Evolutionary conservation across 345 rosid genomes (phyloP).

Genomic region (Camelina neglecta): DNA sequence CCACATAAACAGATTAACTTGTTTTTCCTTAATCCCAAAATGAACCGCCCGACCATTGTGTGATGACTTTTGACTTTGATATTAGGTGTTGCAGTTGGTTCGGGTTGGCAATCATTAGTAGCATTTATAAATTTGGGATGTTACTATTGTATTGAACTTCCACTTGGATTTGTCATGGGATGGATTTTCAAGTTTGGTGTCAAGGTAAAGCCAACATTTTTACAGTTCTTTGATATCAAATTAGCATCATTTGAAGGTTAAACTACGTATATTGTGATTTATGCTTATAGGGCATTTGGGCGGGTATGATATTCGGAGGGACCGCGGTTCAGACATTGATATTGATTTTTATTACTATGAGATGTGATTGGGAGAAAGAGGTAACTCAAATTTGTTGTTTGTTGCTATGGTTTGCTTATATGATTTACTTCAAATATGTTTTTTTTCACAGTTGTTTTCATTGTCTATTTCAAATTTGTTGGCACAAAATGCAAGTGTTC

Average conservation of each 20-base stretch:
- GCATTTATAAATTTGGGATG: constrained; percentile 72
- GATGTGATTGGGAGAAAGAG: constrained; percentile 33
- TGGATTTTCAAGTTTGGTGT: constrained; percentile 63
- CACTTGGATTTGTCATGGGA: constrained; percentile 66
- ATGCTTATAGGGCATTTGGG: constrained; percentile 29
- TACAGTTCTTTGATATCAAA: not conserved
- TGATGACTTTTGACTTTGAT: not conserved
- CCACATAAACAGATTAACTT: not conserved
- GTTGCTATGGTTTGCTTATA: not conserved
- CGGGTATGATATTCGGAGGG: constrained; percentile 26
- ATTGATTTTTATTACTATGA: not conserved
- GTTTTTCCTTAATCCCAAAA: not conserved
- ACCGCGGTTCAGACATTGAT: constrained; percentile 12
- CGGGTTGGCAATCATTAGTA: constrained; percentile 70
- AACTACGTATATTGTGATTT: not conserved
- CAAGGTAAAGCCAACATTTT: constrained; percentile 40
- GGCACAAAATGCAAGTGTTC: constrained; percentile 10
- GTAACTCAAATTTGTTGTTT: not conserved
- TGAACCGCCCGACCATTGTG: not conserved
- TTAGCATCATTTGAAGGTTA: not conserved
- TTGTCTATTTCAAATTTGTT: not conserved
- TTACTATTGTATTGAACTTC: constrained; percentile 66
- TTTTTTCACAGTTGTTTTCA: not conserved
- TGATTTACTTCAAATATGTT: not conserved
- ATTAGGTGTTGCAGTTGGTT: constrained; percentile 78